These are phyloP conservation scores for Alternaria sp. DNA, from an alignment of 2,329 filamentous ascomycete genomes.

Conservation along the genomic window DNA sequence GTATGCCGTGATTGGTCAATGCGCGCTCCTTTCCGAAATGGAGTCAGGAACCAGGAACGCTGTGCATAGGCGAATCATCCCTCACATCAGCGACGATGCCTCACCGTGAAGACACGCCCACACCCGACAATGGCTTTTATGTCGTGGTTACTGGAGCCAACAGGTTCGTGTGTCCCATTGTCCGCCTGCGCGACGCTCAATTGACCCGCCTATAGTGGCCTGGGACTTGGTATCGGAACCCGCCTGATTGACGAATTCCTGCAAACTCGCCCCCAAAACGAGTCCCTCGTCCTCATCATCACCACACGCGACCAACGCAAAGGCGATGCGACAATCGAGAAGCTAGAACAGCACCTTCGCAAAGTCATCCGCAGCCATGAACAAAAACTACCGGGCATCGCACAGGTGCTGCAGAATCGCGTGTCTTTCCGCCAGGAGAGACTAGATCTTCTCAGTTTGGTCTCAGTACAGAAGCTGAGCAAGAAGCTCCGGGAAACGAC, in stretches of 20 bases:
- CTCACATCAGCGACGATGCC: slow-evolving; percentile 25
- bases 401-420: slow-evolving; percentile 51
- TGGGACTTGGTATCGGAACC: slow-evolving; percentile 84
- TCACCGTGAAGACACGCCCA: slow-evolving; percentile 29
- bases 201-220: slow-evolving; percentile 70
- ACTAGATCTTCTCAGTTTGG: slow-evolving; percentile 66
- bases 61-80: background rate
- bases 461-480: slow-evolving; percentile 64
- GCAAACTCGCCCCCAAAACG: slow-evolving; percentile 68
- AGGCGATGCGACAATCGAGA: slow-evolving; percentile 73
- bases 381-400: slow-evolving; percentile 49
- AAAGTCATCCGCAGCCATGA: slow-evolving; percentile 53
- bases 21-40: slow-evolving; percentile 12
- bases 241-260: slow-evolving; percentile 93
- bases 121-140: slow-evolving; percentile 53
- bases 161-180: slow-evolving; percentile 64
- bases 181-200: background rate
- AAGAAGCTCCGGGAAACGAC: slow-evolving; percentile 63
- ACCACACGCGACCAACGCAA: slow-evolving; percentile 82
- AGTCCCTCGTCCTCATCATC: slow-evolving; percentile 80
- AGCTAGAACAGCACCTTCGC: slow-evolving; percentile 70
- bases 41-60: slow-evolving; percentile 22
- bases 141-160: slow-evolving; percentile 87
- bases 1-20: slow-evolving; percentile 22
- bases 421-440: slow-evolving; percentile 65